Percentiles rank a stretch among this genome's conserved stretches.
Conservation (phyloP, 768 basidiomycete species). For the Antrodiella citrinella region DNA sequence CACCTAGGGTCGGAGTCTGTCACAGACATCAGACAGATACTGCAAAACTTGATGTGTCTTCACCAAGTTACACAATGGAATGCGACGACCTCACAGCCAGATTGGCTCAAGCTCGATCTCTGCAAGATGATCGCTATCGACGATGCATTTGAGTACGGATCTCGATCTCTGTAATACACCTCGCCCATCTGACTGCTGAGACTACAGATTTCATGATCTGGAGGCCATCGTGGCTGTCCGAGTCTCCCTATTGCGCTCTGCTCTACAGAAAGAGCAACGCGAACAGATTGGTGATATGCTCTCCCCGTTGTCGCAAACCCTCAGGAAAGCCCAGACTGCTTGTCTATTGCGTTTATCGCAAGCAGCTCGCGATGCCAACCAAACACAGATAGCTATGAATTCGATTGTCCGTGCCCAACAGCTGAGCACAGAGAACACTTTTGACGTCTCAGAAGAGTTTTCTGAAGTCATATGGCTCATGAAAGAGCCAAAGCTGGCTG, state of each 20-base stretch:
- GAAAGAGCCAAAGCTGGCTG: slow-evolving; percentile 77
- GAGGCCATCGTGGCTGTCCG: slow-evolving; percentile 79
- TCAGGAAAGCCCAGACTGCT: slow-evolving; percentile 55
- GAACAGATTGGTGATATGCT: slow-evolving; percentile 67
- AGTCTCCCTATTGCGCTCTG: slow-evolving; percentile 70
- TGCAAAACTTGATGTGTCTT: slow-evolving; percentile 73
- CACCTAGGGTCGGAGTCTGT: slow-evolving; percentile 72
- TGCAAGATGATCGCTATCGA: slow-evolving; percentile 36
- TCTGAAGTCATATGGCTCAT: slow-evolving; percentile 87
- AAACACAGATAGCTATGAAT: slow-evolving; percentile 80
- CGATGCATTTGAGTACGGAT: slow-evolving; percentile 56
- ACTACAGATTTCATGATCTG: slow-evolving; percentile 57
- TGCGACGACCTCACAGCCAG: slow-evolving; percentile 24
- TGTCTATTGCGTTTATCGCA: slow-evolving; percentile 67
- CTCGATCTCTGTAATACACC: not conserved
- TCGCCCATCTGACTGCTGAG: not conserved
- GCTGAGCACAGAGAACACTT: slow-evolving; percentile 38
- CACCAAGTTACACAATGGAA: slow-evolving; percentile 69
- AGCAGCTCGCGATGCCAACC: slow-evolving; percentile 59
- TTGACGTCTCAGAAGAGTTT: slow-evolving; percentile 70
- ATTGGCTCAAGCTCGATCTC: slow-evolving; percentile 28
- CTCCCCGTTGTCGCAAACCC: slow-evolving; percentile 39
- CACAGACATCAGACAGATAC: slow-evolving; percentile 59
- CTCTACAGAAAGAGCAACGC: slow-evolving; percentile 59
- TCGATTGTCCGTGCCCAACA: slow-evolving; percentile 70